Evolutionary conservation across 805 yeast genomes (phyloP).

Genomic region (Pichia eremophila): DNA sequence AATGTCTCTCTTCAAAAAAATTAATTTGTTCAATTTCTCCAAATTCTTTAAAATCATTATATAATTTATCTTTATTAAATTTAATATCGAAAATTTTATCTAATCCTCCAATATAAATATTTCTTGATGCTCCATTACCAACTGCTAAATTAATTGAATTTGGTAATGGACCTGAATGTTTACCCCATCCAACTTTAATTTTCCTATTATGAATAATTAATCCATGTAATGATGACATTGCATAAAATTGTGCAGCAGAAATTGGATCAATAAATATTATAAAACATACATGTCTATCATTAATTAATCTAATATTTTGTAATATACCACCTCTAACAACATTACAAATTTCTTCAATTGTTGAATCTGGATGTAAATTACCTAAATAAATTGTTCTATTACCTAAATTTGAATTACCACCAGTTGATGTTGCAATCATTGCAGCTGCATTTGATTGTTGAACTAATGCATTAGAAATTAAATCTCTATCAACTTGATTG

Average conservation of each 20-base stretch:
- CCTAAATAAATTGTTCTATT: constrained; percentile 91
- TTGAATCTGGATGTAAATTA: constrained; percentile 77
- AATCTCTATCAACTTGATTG: constrained; percentile 45
- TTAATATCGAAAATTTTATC: constrained; percentile 23
- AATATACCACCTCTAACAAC: constrained; percentile 92
- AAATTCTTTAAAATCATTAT: constrained; percentile 66
- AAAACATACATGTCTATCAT: constrained; percentile 86
- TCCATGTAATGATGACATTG: constrained; percentile 87
- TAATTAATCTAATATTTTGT: constrained; percentile 70
- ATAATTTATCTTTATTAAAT: constrained; percentile 39
- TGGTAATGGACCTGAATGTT: constrained; percentile 86
- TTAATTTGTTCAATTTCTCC: constrained; percentile 96
- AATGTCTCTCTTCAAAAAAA: constrained; percentile 69
- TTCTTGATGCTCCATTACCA: constrained; percentile 88
- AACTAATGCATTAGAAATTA: constrained; percentile 64
- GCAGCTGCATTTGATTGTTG: constrained; percentile 97
- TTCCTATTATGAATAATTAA: constrained; percentile 76
- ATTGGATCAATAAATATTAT: constrained; percentile 94
- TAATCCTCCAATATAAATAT: constrained; percentile 71
- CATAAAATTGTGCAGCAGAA: constrained; percentile 95
- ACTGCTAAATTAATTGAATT: constrained; percentile 84
- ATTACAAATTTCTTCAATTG: constrained; percentile 89
- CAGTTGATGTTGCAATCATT: constrained; percentile 91
- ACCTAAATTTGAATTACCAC: constrained; percentile 86
- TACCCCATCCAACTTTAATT: constrained; percentile 96